Conservation (phyloP, 108 stramenopile genomes). For the Nitzschia palea region DNA sequence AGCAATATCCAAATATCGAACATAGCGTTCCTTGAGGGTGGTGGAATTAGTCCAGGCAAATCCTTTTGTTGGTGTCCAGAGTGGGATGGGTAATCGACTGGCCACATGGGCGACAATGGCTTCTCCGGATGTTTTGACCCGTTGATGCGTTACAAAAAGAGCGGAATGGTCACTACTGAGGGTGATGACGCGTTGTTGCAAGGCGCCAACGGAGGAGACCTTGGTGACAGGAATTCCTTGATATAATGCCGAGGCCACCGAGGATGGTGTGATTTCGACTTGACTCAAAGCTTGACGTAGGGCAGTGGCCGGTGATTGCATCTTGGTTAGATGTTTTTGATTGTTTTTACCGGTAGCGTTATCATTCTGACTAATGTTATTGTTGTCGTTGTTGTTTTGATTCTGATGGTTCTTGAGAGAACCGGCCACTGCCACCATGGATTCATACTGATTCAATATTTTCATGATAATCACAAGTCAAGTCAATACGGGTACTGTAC, state of each 20-base stretch:
- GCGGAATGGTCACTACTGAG: constrained; percentile 60
- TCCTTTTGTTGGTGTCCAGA: constrained; percentile 19
- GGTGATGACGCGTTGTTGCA: constrained; percentile 53
- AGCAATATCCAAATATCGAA: constrained; percentile 67
- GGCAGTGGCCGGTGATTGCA: not conserved
- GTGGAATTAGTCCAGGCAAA: constrained; percentile 10
- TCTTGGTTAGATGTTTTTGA: no score
- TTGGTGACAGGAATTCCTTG: constrained; percentile 23
- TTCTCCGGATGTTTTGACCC: constrained; percentile 10
- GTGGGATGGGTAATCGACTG: constrained; percentile 9
- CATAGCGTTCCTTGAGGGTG: constrained; percentile 18
- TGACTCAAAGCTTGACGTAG: not conserved
- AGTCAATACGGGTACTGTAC: no score
- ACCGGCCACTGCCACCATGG: no score
- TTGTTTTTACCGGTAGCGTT: no score
- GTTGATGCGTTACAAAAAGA: constrained; percentile 58
- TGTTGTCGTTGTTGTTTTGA: no score
- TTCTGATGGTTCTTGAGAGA: no score
- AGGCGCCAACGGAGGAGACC: constrained; percentile 1
- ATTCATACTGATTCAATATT: no score
- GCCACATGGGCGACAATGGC: constrained; percentile 12
- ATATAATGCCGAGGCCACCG: not conserved
- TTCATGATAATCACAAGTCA: no score
- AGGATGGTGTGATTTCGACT: not conserved
- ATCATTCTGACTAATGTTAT: no score